Base-by-base conservation (phyloP, 148 eudicot genomes). In the Rhododendron henanense region DNA sequence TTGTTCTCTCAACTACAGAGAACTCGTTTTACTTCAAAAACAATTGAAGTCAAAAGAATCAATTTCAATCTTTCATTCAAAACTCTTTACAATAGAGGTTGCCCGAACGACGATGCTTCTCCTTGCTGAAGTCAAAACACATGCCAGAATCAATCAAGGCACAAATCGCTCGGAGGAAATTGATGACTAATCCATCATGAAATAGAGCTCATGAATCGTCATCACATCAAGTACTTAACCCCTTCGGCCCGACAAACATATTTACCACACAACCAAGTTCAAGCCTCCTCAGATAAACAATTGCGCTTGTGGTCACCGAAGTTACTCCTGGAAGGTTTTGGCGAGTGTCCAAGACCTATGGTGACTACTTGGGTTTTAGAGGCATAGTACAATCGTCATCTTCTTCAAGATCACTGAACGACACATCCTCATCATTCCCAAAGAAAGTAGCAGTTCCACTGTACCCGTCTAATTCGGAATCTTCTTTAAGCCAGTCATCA, bases 361-460 rank as follows among this genome's bases (percentile, higher is more conserved):
- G 80, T 47, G 35, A 81, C 86, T 76, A 73, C 82, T 93, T 92
- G 71, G 90, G 84, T 92, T 90, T 91, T 39, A 88, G 65, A 59
- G 94, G 96, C 88, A 91, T 82, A 71, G 90, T 90, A 83, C 91
- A 92, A 88, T 96, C 98, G 85, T 50, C 95, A 76, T 96, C 95
- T 45, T 94, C 98, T 87, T 96, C 98, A 57, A 96, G 95, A 91
- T 96, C 99, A 89, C 98, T 96, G 87, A 96, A 96, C 31, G 98
- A 94, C 47, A 96, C 91, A 65, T 94, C 98, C 67, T 96, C 99
- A 35, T 90, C 95, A 39, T 92, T 88, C 55, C 93, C 94, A 7
- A 88, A 59, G 50, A 85, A 21, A 23, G 88, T 87, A 55, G 90
- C 83, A 44, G 88, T 74, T 47, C 85, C 89, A 33, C 81, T 86